These are phyloP conservation scores for Iberis pinnata DNA, from an alignment of 345 rosid genomes.

Conservation along the genomic window DNA sequence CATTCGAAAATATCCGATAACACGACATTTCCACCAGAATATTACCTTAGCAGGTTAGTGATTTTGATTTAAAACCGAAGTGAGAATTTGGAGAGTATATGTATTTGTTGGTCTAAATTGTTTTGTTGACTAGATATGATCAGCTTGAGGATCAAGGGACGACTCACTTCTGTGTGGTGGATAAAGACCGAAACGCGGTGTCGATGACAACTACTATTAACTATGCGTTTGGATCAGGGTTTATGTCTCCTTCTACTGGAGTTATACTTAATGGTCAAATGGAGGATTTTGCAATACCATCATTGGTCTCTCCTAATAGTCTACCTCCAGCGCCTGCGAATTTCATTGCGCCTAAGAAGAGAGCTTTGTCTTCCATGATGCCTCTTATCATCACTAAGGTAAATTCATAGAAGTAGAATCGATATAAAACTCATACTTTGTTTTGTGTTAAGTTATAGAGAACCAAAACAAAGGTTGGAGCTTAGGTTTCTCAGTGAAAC, in stretches of 20 bases:
- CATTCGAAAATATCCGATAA: slow-evolving; percentile 49
- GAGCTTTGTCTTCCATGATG: slow-evolving; percentile 82
- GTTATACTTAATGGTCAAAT: slow-evolving; percentile 69
- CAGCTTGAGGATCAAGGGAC: slow-evolving; percentile 85
- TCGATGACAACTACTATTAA: slow-evolving; percentile 78
- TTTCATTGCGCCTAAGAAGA: slow-evolving; percentile 59
- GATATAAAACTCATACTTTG: too few species aligned
- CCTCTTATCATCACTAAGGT: slow-evolving; percentile 79
- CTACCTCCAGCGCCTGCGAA: slow-evolving; percentile 82
- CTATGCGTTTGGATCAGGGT: slow-evolving; percentile 61
- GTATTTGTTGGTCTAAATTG: background rate
- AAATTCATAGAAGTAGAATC: background rate
- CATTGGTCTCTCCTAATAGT: slow-evolving; percentile 44
- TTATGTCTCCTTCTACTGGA: slow-evolving; percentile 70
- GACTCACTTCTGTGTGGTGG: slow-evolving; percentile 73
- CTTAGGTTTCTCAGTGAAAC: slow-evolving; percentile 26
- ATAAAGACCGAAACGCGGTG: slow-evolving; percentile 66
- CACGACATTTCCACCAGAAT: slow-evolving; percentile 66
- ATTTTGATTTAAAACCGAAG: background rate
- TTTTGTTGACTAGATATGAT: slow-evolving; percentile 46
- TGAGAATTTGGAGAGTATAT: background rate
- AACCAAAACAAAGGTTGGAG: too few species aligned
- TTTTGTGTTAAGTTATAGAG: too few species aligned
- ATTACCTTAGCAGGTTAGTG: slow-evolving; percentile 55
- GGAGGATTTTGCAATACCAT: slow-evolving; percentile 74